phyloP scores from a whole-genome alignment of 805 yeast genomes.

The Pichia membranifaciens region DNA sequence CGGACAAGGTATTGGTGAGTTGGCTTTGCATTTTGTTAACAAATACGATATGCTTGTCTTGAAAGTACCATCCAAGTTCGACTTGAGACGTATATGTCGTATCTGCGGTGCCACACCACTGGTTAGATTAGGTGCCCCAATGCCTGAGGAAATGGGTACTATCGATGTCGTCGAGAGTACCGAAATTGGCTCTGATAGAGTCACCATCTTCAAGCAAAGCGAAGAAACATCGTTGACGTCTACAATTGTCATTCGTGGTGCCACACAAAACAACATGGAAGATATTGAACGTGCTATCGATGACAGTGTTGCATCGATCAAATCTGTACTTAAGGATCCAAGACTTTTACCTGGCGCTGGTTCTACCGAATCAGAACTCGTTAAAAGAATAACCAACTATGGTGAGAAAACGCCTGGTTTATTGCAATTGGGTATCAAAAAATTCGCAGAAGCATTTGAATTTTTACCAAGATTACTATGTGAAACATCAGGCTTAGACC shows the following conservation, averaged over 20 bases:
- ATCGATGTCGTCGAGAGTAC: slow-evolving; percentile 83
- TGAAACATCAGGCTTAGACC: slow-evolving; percentile 89
- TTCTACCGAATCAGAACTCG: slow-evolving; percentile 85
- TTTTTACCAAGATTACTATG: slow-evolving; percentile 88
- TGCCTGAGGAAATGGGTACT: slow-evolving; percentile 88
- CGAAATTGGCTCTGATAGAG: slow-evolving; percentile 97
- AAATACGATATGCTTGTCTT: slow-evolving; percentile 79
- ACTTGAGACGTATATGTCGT: slow-evolving; percentile 85
- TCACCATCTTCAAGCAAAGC: slow-evolving; percentile 84
- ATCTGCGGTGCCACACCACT: slow-evolving; percentile 97
- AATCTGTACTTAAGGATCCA: slow-evolving; percentile 79
- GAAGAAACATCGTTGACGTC: slow-evolving; percentile 69
- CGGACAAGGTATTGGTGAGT: slow-evolving; percentile 90
- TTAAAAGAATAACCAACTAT: slow-evolving; percentile 66
- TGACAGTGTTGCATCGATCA: slow-evolving; percentile 90
- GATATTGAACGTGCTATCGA: slow-evolving; percentile 97
- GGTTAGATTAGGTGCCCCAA: slow-evolving; percentile 90
- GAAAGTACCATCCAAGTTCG: slow-evolving; percentile 91
- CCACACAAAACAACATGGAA: slow-evolving; percentile 88
- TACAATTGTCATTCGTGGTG: slow-evolving; percentile 91
- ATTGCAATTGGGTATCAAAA: slow-evolving; percentile 87
- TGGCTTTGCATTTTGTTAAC: slow-evolving; percentile 88
- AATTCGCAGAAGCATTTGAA: slow-evolving; percentile 91
- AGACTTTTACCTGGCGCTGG: slow-evolving; percentile 94
- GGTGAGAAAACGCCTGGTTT: slow-evolving; percentile 95